Conservation (phyloP, 2,329 filamentous ascomycete genomes). For the Botrytis fragariae region DNA sequence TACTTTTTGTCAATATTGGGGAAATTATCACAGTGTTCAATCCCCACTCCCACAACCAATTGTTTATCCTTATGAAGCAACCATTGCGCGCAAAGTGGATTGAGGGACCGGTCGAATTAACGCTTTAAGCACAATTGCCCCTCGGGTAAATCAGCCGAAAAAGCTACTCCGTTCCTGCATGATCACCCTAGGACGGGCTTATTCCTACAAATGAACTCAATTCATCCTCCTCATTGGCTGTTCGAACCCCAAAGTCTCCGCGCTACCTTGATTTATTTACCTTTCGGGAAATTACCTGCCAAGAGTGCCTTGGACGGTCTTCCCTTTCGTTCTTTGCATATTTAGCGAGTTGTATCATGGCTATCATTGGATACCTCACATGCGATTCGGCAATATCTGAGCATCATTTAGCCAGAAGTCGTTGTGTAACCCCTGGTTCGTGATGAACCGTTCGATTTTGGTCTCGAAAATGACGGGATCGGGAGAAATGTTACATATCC, state of each 20-base stretch:
- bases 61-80: neutral
- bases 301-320: neutral
- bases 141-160: neutral
- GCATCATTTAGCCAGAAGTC: neutral
- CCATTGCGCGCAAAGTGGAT: neutral
- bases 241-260: neutral
- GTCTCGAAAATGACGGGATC: neutral
- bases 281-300: constrained; percentile 3
- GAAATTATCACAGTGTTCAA: neutral
- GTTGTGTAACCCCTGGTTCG: neutral
- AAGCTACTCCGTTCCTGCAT: neutral
- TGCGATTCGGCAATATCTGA: neutral
- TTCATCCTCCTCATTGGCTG: neutral
- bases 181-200: neutral
- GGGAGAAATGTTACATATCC: neutral
- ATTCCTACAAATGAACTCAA: neutral
- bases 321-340: neutral
- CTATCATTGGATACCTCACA: neutral
- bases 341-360: neutral
- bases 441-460: neutral
- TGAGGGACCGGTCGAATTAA: neutral
- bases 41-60: neutral
- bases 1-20: neutral
- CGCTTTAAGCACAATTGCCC: neutral
- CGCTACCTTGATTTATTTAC: neutral